A percentile compares a stretch with the other conserved stretches of the same genome.
These are phyloP conservation scores for Saccharomyces eubayanus DNA, from an alignment of 805 yeast genomes.

Conservation along the genomic window DNA sequence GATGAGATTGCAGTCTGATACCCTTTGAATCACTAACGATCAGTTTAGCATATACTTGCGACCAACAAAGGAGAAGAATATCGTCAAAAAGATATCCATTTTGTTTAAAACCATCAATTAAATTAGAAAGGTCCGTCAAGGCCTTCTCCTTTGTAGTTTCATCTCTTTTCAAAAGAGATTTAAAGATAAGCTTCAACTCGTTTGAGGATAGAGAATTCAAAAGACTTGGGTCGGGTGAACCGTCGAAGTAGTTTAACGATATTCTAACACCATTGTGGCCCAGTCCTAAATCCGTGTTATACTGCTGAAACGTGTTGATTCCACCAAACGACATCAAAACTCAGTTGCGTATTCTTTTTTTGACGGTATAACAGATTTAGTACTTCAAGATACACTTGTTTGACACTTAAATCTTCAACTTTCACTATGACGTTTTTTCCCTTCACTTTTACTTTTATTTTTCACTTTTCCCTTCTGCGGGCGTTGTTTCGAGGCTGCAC, in stretches of 20 bases:
- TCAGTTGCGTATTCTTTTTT: background rate
- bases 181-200: slow-evolving; percentile 54
- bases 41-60: slow-evolving; percentile 74
- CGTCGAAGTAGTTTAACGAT: slow-evolving; percentile 67
- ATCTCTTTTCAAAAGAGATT: slow-evolving; percentile 68
- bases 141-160: slow-evolving; percentile 81
- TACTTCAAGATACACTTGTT: background rate
- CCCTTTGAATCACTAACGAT: slow-evolving; percentile 61
- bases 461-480: background rate
- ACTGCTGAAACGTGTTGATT: slow-evolving; percentile 21
- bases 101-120: slow-evolving; percentile 20
- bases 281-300: slow-evolving; percentile 26
- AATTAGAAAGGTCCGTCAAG: slow-evolving; percentile 42
- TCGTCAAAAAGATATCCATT: slow-evolving; percentile 39
- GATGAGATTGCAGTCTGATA: slow-evolving; percentile 57
- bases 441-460: background rate
- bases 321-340: slow-evolving; percentile 25
- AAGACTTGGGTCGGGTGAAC: slow-evolving; percentile 61
- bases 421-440: background rate
- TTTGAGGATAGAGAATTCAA: slow-evolving; percentile 37
- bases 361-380: background rate
- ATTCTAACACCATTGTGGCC: slow-evolving; percentile 44
- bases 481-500: background rate
- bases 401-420: background rate
- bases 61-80: slow-evolving; percentile 53